Percentiles rank a stretch among this genome's conserved stretches.
Evolutionary conservation across 2,329 filamentous ascomycete species (phyloP).

Genomic region (Xylaria digitata): DNA sequence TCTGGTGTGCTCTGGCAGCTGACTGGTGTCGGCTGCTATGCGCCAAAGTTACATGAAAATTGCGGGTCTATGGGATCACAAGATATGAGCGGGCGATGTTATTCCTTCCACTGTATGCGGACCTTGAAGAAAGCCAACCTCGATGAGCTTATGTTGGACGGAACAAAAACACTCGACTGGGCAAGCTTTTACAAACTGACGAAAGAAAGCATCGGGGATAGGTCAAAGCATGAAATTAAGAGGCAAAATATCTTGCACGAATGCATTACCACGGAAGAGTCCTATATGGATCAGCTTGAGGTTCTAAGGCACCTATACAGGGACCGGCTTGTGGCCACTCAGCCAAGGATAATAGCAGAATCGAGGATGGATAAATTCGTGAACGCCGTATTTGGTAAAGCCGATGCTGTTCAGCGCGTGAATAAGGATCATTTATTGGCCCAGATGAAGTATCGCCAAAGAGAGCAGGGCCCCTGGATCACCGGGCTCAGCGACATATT

Average conservation of each 20-base stretch:
- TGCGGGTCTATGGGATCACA: constrained; percentile 52
- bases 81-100: constrained; percentile 80
- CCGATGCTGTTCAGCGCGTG: constrained; percentile 86
- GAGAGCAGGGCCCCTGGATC: constrained; percentile 96
- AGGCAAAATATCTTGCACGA: constrained; percentile 95
- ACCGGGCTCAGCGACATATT: constrained; percentile 96
- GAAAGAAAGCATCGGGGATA: constrained; percentile 77
- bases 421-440: constrained; percentile 94
- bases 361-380: constrained; percentile 84
- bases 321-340: constrained; percentile 77
- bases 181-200: constrained; percentile 86
- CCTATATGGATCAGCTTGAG: constrained; percentile 88
- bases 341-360: constrained; percentile 83
- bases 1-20: constrained; percentile 94
- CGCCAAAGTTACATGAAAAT: constrained; percentile 80
- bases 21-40: constrained; percentile 91
- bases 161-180: constrained; percentile 83
- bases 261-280: constrained; percentile 92
- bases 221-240: constrained; percentile 87
- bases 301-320: constrained; percentile 87
- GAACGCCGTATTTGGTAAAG: constrained; percentile 86
- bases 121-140: constrained; percentile 95
- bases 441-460: constrained; percentile 95
- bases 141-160: constrained; percentile 76
- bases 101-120: constrained; percentile 91